Base-by-base conservation (phyloP, 768 basidiomycete species). In the Hebeloma cylindrosporum region DNA sequence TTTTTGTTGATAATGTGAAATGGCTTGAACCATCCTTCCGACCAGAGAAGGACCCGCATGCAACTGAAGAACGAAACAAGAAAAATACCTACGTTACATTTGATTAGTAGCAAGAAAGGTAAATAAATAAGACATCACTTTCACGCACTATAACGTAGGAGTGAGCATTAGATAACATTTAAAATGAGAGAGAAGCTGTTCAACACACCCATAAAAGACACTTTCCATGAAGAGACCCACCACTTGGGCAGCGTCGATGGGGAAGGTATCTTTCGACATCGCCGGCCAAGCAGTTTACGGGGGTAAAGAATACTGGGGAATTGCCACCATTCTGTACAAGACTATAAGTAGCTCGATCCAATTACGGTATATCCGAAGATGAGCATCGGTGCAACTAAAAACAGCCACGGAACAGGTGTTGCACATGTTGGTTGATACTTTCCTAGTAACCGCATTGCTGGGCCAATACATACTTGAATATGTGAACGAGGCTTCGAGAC, bases 181-280 rank as follows among this genome's bases (percentile, higher is more conserved):
- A 29, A 1, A 5, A 17, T 22, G 21, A 20, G 21, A 18, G 14
- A 26, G 22, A 23, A 7, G 3, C 36, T 26, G 16, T n/a, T 18
- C 11, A 16, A 54, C 61, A 52, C 50, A 65, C 62, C 67, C 68
- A 52, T 65, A 71, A 31, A 68, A 64, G 21, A 72, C 62, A 39
- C 60, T 61, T 43, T 69, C 70, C 61, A 70, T 66, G 59, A 73
- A 71, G 17, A 71, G 47, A 14, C 59, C 70, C 11, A 71, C 68
- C 21, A 71, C 52, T 52, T 71, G 67, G 23, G 70, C 70, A 11
- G 64, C 58, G 44, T 66, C 66, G 18, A 64, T 65, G 1, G 65
- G 65, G 44, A 69, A 54, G 29, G 35, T 47, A 17, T 40, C 40
- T 3, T 51, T 55, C 31, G 56, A 39, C 63, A 63, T 63, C 36